phyloP scores from a whole-genome alignment of 2,329 filamentous ascomycete genomes.

The Cordyceps militaris region DNA sequence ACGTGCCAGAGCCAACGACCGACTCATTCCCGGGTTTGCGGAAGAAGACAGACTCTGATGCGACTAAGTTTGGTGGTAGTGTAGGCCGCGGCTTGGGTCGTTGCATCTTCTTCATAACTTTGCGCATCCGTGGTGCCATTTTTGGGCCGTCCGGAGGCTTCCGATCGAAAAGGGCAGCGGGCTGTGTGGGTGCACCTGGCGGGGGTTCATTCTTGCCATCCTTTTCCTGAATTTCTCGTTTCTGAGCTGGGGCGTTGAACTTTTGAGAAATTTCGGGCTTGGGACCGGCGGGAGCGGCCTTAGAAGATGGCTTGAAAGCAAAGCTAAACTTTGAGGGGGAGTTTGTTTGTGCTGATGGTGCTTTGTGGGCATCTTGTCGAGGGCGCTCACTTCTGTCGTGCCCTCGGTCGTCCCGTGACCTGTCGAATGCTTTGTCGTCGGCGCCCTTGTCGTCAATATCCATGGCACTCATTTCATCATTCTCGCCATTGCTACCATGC shows the following conservation, averaged over 20 bases:
- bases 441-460: constrained; percentile 56
- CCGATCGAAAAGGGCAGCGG: constrained; percentile 38
- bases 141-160: constrained; percentile 29
- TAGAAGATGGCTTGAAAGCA: constrained; percentile 71
- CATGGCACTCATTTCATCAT: constrained; percentile 53
- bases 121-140: constrained; percentile 46
- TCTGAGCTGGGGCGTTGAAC: constrained; percentile 55
- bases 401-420: not conserved
- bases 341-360: constrained; percentile 42
- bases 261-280: constrained; percentile 62
- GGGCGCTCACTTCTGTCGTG: constrained; percentile 14
- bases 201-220: constrained; percentile 40
- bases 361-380: constrained; percentile 22
- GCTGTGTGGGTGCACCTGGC: constrained; percentile 45
- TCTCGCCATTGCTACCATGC: constrained; percentile 22
- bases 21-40: constrained; percentile 96
- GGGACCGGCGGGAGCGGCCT: constrained; percentile 47
- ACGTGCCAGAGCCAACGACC: constrained; percentile 90
- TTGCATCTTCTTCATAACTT: constrained; percentile 61
- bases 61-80: constrained; percentile 63
- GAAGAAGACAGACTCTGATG: constrained; percentile 86
- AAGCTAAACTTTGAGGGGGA: constrained; percentile 73
- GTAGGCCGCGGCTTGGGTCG: constrained; percentile 64
- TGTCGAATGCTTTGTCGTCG: constrained; percentile 20
- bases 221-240: constrained; percentile 28